These are phyloP conservation scores for Halenospora varia DNA, from an alignment of 495 filamentous ascomycete genomes.

Conservation along the genomic window DNA sequence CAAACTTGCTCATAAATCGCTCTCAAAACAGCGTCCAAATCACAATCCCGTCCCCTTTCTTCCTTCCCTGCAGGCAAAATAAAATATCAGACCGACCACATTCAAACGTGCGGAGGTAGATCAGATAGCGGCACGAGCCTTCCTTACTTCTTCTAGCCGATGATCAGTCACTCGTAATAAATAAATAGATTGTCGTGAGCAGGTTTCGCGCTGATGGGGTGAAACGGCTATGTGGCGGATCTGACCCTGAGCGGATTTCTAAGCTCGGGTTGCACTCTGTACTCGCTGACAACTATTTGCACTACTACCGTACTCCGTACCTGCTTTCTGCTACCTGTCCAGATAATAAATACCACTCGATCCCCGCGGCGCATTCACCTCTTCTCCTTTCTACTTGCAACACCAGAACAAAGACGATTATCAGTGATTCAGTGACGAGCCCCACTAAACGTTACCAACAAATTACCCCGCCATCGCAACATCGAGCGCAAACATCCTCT, in stretches of 20 bases:
- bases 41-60: too few relatives aligned
- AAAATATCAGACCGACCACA: too few relatives aligned
- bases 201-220: slow-evolving; percentile 4
- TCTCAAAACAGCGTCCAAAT: too few relatives aligned
- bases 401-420: too few relatives aligned
- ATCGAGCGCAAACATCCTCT: not conserved
- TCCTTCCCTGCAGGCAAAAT: too few relatives aligned
- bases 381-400: not conserved
- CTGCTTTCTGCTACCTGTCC: too few relatives aligned
- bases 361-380: not conserved
- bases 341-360: not conserved
- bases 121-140: too few relatives aligned
- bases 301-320: too few relatives aligned
- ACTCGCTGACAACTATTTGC: not conserved
- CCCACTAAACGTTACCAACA: not conserved
- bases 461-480: slow-evolving; percentile 1
- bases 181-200: slow-evolving; percentile 4
- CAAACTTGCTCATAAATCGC: slow-evolving; percentile 6
- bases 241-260: not conserved
- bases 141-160: too few relatives aligned
- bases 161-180: not conserved
- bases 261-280: not conserved
- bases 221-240: not conserved
- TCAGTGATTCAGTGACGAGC: too few relatives aligned
- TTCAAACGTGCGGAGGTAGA: too few relatives aligned